phyloP scores from a whole-genome alignment of 2,329 filamentous ascomycete species.

The Microcyclospora tardicrescens region DNA sequence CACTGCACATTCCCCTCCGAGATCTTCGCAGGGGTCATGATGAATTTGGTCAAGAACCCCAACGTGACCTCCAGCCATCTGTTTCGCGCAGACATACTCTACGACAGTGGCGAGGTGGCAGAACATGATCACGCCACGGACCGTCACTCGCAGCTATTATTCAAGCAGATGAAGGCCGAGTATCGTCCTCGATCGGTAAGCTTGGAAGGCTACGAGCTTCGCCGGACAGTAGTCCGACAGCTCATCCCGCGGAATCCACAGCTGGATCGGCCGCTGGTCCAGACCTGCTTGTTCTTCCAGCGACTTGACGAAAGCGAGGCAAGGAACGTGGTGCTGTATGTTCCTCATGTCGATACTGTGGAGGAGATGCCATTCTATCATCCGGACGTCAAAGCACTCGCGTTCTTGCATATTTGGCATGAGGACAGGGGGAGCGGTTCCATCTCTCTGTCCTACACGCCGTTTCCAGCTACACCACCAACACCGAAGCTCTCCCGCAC shows the following conservation, averaged over 20 bases:
- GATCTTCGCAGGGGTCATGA: slow-evolving; percentile 54
- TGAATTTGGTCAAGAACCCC: slow-evolving; percentile 64
- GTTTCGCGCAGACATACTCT: slow-evolving; percentile 63
- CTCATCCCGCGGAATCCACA: slow-evolving; percentile 72
- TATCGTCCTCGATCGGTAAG: slow-evolving; percentile 14
- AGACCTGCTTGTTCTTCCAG: slow-evolving; percentile 63
- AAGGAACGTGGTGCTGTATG: slow-evolving; percentile 56
- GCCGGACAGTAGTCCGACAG: slow-evolving; percentile 57
- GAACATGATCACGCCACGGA: slow-evolving; percentile 1
- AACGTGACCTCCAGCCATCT: slow-evolving; percentile 69
- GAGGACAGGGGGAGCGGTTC: slow-evolving; percentile 14
- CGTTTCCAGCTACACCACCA: slow-evolving; percentile 22
- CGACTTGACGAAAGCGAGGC: slow-evolving; percentile 21
- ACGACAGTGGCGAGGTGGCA: slow-evolving; percentile 32
- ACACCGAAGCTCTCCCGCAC: slow-evolving; percentile 44
- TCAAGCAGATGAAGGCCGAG: slow-evolving; percentile 37
- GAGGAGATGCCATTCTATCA: slow-evolving; percentile 77
- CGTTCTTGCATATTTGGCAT: slow-evolving; percentile 59
- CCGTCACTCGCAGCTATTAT: slow-evolving; percentile 27
- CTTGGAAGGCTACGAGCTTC: slow-evolving; percentile 29
- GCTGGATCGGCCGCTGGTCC: slow-evolving; percentile 61
- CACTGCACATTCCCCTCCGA: slow-evolving; percentile 49
- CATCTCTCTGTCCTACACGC: slow-evolving; percentile 39
- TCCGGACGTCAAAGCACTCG: slow-evolving; percentile 59
- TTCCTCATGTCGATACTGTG: slow-evolving; percentile 53